Evolutionary conservation across 2,329 filamentous ascomycete genomes (phyloP).

Genomic region (Lithohypha guttulata): DNA sequence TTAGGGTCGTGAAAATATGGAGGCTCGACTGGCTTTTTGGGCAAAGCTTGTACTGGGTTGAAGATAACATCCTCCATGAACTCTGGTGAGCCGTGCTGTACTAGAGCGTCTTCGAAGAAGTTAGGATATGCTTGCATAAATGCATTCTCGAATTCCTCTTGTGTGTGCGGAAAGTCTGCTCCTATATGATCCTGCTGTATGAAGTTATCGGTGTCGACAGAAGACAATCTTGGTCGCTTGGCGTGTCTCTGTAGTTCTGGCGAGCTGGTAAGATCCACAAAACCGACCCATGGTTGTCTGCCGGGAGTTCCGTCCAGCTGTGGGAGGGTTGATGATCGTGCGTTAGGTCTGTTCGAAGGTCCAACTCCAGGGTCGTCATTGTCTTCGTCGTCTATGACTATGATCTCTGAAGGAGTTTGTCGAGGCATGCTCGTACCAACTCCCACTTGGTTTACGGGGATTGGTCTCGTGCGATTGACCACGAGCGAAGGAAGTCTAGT

Average conservation of each 20-base stretch:
- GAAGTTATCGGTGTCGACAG: no score
- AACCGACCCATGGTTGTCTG: no score
- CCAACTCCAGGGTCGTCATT: no score
- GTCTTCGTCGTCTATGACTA: constrained; percentile 9
- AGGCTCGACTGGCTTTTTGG: constrained; percentile 4
- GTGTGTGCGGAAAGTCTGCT: constrained; percentile 1
- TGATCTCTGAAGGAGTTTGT: constrained; percentile 2
- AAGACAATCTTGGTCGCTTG: constrained; percentile 7
- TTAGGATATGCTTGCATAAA: constrained; percentile 4
- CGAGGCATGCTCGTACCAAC: background rate
- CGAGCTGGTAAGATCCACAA: background rate
- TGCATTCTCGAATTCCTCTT: background rate
- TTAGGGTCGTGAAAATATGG: constrained; percentile 20
- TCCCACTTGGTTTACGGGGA: background rate
- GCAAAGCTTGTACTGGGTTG: background rate
- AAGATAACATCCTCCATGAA: background rate
- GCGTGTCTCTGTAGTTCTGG: background rate
- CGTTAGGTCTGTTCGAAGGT: no score
- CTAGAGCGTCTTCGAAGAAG: constrained; percentile 4
- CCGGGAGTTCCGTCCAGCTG: no score
- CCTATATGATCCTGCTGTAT: background rate
- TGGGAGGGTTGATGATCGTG: no score
- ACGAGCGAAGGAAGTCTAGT: constrained; percentile 1
- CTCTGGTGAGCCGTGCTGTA: no score
- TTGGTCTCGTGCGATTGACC: background rate